Base-by-base conservation (phyloP, 345 rosid species). In the Arabis hirsuta region DNA sequence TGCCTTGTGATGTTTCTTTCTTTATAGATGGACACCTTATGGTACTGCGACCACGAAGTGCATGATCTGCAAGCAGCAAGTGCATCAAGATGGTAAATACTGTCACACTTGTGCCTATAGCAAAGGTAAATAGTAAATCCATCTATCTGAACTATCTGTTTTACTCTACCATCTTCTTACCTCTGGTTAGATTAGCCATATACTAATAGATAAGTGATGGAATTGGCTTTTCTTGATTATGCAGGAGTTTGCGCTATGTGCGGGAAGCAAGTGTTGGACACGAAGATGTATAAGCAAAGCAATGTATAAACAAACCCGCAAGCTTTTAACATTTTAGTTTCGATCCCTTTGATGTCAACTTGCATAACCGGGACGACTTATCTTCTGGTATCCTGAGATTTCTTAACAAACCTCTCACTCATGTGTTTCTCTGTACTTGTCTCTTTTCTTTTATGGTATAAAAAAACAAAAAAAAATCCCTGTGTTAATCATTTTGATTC, bases 201-300 rank as follows among this genome's bases (percentile, higher is more conserved):
- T 75, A n/a, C n/a, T n/a, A 9, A 10, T 0, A 46, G 4, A 26
- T 48, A 56, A 51, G 2, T 32, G 11, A 53, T 36, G 74, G 29
- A 43, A 70, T 43, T 73, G 20, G 39, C 66, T 52, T 26, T 54
- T 38, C 48, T n/a, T 47, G 42, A 11, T 80, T 34, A 16, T 82
- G 72, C 82, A 95, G 99, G 97, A 39, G 90, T 96, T n/a, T 90
- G 98, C 60, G 98, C 96, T 0, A 90, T 95, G 99, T 95, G 99
- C 2, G 99, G 99, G 29, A 96, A 96, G 83, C 98, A 96, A 85
- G 99, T 96, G 19, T 85, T 96, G 6, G 97, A 96, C 85, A 95
- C 99, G 42, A 96, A 96, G 90, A 41, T 86, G 46, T 96, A 96
- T 82, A 95, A 88, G 83, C 99, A 95, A 71, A 95, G 99, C 82